Evolutionary conservation across 495 filamentous ascomycete species (phyloP).

Genomic region (Podospora fimiseda): DNA sequence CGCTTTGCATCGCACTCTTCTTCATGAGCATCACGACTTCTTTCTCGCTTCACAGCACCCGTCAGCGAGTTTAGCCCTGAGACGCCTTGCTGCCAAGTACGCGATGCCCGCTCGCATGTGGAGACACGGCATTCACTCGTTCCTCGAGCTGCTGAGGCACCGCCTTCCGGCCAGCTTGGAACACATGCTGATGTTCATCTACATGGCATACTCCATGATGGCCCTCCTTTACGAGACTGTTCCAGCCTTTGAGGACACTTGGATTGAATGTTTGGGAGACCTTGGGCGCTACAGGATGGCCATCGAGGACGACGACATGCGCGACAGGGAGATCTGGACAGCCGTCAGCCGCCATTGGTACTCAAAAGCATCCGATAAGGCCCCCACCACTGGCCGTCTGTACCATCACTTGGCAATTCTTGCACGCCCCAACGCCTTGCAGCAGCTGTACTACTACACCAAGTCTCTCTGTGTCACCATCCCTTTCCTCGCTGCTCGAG

Average conservation of each 20-base stretch:
- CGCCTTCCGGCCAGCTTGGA: constrained; percentile 64
- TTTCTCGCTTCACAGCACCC: constrained; percentile 73
- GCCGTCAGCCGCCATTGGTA: constrained; percentile 77
- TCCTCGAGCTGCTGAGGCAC: constrained; percentile 65
- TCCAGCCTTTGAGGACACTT: constrained; percentile 69
- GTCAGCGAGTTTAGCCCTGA: constrained; percentile 52
- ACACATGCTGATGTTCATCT: constrained; percentile 77
- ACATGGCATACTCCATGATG: constrained; percentile 76
- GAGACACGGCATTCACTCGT: constrained; percentile 57
- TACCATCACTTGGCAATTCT: constrained; percentile 84
- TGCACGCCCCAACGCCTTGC: constrained; percentile 63
- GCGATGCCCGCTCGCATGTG: constrained; percentile 80
- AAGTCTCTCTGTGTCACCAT: constrained; percentile 44
- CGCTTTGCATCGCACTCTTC: constrained; percentile 60
- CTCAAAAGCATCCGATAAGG: constrained; percentile 64
- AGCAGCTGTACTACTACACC: constrained; percentile 69
- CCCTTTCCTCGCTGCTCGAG: constrained; percentile 56
- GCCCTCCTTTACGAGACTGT: constrained; percentile 71
- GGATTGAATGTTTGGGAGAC: constrained; percentile 87
- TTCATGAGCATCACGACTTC: constrained; percentile 74
- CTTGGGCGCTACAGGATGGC: constrained; percentile 63
- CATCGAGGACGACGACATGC: constrained; percentile 64
- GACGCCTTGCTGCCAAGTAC: constrained; percentile 59
- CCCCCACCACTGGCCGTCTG: constrained; percentile 62
- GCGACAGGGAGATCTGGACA: constrained; percentile 73